Conservation (phyloP, 2,329 filamentous ascomycete species). For the Hypoxylon rubiginosum region DNA sequence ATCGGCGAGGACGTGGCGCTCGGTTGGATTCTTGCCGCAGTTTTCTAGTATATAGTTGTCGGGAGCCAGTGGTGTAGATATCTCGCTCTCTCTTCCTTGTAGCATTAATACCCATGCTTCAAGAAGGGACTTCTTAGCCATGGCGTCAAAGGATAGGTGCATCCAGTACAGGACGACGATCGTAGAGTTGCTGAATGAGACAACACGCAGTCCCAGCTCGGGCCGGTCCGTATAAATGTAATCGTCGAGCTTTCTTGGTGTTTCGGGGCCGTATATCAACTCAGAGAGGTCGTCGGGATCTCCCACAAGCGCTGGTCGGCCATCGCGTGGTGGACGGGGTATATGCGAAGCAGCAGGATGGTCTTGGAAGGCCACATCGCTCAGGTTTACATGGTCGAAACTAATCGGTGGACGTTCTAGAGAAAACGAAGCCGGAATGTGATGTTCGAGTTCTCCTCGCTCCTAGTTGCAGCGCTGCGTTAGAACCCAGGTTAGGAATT, state of each 20-base stretch:
- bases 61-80: slow-evolving; percentile 49
- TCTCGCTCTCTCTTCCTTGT: slow-evolving; percentile 53
- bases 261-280: slow-evolving; percentile 39
- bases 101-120: slow-evolving; percentile 59
- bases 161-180: slow-evolving; percentile 57
- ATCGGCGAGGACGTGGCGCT: slow-evolving; percentile 43
- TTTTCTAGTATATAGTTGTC: slow-evolving; percentile 52
- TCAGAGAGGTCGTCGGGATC: slow-evolving; percentile 45
- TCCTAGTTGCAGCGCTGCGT: slow-evolving; percentile 22
- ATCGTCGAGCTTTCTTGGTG: slow-evolving; percentile 52
- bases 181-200: slow-evolving; percentile 59
- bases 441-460: slow-evolving; percentile 56
- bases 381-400: slow-evolving; percentile 50
- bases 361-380: slow-evolving; percentile 51
- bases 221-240: slow-evolving; percentile 56
- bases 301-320: slow-evolving; percentile 44
- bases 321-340: slow-evolving; percentile 41
- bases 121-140: slow-evolving; percentile 55
- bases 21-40: slow-evolving; percentile 44
- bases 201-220: slow-evolving; percentile 58
- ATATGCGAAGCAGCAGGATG: slow-evolving; percentile 54
- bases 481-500: not conserved
- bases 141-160: slow-evolving; percentile 58
- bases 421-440: slow-evolving; percentile 56
- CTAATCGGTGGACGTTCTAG: slow-evolving; percentile 52